Conservation (phyloP, 179 eudicot species). For the Beta macrorhiza region DNA sequence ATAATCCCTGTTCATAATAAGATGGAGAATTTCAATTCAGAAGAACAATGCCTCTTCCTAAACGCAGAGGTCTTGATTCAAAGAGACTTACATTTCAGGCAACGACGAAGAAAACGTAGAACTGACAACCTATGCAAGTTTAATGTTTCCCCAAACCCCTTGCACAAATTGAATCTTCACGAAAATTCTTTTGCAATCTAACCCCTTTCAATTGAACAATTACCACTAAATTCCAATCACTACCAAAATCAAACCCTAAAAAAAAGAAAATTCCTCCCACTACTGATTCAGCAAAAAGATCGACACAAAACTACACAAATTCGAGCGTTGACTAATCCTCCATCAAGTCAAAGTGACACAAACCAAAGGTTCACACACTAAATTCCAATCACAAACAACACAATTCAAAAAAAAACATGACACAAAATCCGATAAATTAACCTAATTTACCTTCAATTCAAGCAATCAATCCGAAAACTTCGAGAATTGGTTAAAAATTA, state of each 20-base stretch:
- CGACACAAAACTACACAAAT: not conserved
- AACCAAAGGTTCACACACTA: not conserved
- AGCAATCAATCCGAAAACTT: not conserved
- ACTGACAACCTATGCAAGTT: too few relatives aligned
- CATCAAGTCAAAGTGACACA: not conserved
- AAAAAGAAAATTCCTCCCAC: too few relatives aligned
- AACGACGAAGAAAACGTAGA: too few relatives aligned
- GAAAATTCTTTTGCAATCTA: too few relatives aligned
- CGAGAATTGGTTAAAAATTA: not conserved
- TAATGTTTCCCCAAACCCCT: too few relatives aligned
- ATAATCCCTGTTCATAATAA: not conserved
- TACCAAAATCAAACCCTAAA: not conserved
- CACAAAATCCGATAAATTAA: conserved; percentile 11
- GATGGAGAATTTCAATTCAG: too few relatives aligned
- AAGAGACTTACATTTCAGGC: too few relatives aligned
- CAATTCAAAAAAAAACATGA: not conserved
- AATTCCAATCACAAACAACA: not conserved
- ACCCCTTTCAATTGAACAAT: too few relatives aligned
- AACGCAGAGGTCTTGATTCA: too few relatives aligned
- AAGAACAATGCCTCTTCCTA: too few relatives aligned
- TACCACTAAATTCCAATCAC: not conserved
- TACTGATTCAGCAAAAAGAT: not conserved
- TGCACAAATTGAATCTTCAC: too few relatives aligned
- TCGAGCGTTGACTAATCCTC: not conserved
- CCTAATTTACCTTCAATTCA: not conserved